Percentiles rank a stretch among this genome's conserved stretches.
Evolutionary conservation across 495 filamentous ascomycete genomes (phyloP).

Genomic region (Choiromyces venosus): DNA sequence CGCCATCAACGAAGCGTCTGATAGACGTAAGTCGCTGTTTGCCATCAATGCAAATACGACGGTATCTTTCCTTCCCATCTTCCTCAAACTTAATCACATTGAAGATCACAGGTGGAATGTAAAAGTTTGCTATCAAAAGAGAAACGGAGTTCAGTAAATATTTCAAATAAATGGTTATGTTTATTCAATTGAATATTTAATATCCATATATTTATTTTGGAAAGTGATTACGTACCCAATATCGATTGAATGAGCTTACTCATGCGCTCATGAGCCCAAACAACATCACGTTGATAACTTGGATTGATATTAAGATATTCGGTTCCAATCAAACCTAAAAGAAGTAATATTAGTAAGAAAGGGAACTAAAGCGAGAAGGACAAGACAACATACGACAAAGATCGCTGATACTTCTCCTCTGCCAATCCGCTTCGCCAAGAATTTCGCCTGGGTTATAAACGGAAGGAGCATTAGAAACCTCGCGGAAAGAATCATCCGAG

Average conservation of each 20-base stretch:
- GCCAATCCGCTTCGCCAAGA: neutral
- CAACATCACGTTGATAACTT: slow-evolving; percentile 50
- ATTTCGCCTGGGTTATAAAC: neutral
- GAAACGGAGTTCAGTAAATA: neutral
- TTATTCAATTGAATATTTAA: neutral
- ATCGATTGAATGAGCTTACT: slow-evolving; percentile 46
- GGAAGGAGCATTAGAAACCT: neutral
- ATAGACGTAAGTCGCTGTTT: slow-evolving; percentile 52
- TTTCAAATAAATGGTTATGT: neutral
- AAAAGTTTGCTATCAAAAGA: slow-evolving; percentile 44
- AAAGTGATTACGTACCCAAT: slow-evolving; percentile 40
- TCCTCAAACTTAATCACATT: slow-evolving; percentile 41
- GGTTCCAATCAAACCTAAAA: slow-evolving; percentile 42
- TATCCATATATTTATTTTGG: neutral
- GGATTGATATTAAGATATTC: slow-evolving; percentile 46
- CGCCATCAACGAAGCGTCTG: slow-evolving; percentile 46
- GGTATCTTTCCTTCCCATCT: slow-evolving; percentile 22
- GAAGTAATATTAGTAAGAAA: neutral
- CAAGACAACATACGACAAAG: neutral
- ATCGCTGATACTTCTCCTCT: slow-evolving; percentile 1
- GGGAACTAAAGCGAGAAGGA: neutral
- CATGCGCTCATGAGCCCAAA: slow-evolving; percentile 46
- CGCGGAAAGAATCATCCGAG: neutral
- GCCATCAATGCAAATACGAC: slow-evolving; percentile 48
- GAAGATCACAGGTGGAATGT: slow-evolving; percentile 52